Percentiles rank a stretch among this genome's conserved stretches.
Conservation (phyloP, 192 early-diverging fungal genomes). For the Rhizophagus sp. region DNA sequence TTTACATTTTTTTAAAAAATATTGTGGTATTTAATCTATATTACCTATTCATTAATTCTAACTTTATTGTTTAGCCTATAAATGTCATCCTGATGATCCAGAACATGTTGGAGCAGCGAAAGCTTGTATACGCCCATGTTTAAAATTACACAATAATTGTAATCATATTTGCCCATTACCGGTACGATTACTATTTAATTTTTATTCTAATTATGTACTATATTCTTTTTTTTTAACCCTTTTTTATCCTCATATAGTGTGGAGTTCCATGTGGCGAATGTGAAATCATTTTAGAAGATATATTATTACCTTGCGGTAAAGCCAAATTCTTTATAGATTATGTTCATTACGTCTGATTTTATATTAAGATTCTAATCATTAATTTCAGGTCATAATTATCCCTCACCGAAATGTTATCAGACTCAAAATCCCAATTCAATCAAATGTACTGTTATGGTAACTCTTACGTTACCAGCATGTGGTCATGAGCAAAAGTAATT, state of each 20-base stretch:
- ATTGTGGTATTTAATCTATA: too few relatives aligned
- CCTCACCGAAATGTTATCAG: constrained; percentile 32
- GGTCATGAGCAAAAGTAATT: constrained; percentile 39
- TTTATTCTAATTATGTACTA: neutral
- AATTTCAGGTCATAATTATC: neutral
- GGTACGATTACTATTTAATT: neutral
- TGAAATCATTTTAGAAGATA: constrained; percentile 21
- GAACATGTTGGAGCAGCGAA: neutral
- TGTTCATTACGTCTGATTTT: neutral
- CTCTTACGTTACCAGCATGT: constrained; percentile 38
- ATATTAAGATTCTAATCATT: neutral
- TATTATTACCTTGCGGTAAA: constrained; percentile 33
- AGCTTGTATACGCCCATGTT: constrained; percentile 37
- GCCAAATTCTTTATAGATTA: neutral
- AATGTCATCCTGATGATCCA: constrained; percentile 50
- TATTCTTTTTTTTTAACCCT: neutral
- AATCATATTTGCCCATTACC: constrained; percentile 42
- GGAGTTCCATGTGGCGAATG: constrained; percentile 49
- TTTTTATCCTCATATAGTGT: constrained; percentile 35
- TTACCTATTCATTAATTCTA: neutral
- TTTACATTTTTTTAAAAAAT: neutral
- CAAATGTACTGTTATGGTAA: constrained; percentile 30
- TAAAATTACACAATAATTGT: constrained; percentile 40
- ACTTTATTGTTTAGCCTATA: neutral
- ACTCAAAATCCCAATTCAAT: constrained; percentile 30